Evolutionary conservation across 805 yeast genomes (phyloP), one percentile per base, ranked within the genome.

Genomic region (Yamadazyma phyllophila): DNA sequence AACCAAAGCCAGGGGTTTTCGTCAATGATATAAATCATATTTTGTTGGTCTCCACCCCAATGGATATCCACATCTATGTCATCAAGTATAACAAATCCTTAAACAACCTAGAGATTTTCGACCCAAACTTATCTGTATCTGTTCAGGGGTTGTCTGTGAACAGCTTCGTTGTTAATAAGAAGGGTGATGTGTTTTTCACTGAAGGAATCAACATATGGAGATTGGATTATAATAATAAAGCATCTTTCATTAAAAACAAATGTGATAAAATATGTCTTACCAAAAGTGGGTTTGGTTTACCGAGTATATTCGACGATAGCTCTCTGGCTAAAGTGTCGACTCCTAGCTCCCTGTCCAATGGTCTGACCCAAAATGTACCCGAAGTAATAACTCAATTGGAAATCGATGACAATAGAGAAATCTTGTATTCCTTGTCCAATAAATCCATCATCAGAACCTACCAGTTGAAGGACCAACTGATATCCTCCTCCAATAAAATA

Each of bases 201-300:
- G 89, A 87, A 53, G 92, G 90, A 1, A 67, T 74, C 31, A 82
- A 91, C 54, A 74, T 94, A 36, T 94, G 97, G 96, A 92, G 88
- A 59, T 70, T 94, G 44, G 83, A 81, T 48, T 94, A 94, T 61
- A 78, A 91, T 5, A 85, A 83, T 52, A 78, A 85, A 20, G 94
- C 89, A 39, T 84, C 88, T 44, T 92, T 96, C 88, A 89, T 89
- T 61, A 81, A 83, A 51, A 84, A 87, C 58, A 86, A 83, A 56
- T 87, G 96, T 59, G 81, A 81, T 55, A 90, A 90, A 62, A 81
- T 84, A 34, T 89, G 97, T 61, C 74, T 88, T 45, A 89, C 97
- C 10, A 36, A 82, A 80, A 65, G 79, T 79, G 53, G 82, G 73
- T 58, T 71, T 33, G 59, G 71, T 4, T 60, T 71, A 26, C 74